phyloP scores from a whole-genome alignment of 2,329 filamentous ascomycete genomes.

The Apiospora sp. region DNA sequence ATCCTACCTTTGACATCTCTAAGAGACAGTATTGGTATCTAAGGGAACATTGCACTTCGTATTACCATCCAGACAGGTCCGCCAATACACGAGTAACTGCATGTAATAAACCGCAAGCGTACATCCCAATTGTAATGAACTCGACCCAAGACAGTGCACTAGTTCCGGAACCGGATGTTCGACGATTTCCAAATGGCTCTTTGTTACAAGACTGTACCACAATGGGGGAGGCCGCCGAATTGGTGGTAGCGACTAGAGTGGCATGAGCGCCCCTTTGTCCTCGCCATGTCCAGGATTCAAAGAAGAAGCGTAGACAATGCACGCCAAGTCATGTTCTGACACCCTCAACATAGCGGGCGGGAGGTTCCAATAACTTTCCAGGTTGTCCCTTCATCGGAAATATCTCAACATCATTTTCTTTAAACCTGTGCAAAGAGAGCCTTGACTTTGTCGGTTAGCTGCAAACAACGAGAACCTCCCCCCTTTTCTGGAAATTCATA shows the following conservation, averaged over 20 bases:
- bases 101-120: not conserved
- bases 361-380: not conserved
- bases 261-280: not conserved
- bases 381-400: not conserved
- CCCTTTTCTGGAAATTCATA: no score
- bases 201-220: not conserved
- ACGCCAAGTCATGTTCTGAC: not conserved
- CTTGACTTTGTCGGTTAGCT: no score
- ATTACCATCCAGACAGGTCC: no score
- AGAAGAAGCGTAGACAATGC: not conserved
- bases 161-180: not conserved
- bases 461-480: no score
- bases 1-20: no score
- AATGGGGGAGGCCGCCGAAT: not conserved
- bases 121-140: not conserved
- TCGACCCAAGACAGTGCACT: not conserved
- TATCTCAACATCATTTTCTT: no score
- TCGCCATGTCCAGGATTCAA: not conserved
- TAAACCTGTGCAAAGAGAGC: no score
- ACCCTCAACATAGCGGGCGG: not conserved
- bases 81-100: no score
- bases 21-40: no score
- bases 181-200: not conserved
- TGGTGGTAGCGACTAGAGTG: not conserved
- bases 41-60: no score